A percentile compares a stretch with the other conserved stretches of the same genome.
Evolutionary conservation across 2,329 filamentous ascomycete genomes (phyloP).

Genomic region (Cercospora sp.): DNA sequence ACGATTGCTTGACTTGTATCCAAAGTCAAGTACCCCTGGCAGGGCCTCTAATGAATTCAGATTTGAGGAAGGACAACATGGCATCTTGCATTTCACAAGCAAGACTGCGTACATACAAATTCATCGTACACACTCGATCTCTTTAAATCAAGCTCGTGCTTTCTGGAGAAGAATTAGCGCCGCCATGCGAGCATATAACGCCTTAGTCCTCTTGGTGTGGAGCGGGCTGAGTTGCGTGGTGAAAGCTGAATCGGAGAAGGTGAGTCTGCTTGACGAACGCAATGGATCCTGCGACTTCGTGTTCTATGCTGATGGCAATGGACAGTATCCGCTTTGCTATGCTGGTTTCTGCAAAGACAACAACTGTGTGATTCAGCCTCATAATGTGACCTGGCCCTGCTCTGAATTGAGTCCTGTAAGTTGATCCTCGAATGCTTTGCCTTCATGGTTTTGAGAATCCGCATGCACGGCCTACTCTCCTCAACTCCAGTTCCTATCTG

Average conservation of each 20-base stretch:
- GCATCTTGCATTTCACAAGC: not conserved
- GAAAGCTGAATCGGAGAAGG: not conserved
- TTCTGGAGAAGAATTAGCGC: not conserved
- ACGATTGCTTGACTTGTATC: not conserved
- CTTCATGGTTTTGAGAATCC: not conserved
- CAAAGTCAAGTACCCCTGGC: not conserved
- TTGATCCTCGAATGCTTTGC: not conserved
- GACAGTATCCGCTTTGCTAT: slow-evolving; percentile 5
- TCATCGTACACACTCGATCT: not conserved
- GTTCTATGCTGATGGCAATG: not conserved
- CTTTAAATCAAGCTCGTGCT: not conserved
- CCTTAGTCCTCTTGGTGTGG: not conserved
- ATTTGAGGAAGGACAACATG: not conserved
- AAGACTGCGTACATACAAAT: not conserved
- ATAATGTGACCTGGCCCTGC: not conserved
- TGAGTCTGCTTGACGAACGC: not conserved
- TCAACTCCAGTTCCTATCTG: not conserved
- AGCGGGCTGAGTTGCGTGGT: not conserved
- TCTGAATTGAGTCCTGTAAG: not conserved
- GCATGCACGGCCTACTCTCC: not conserved
- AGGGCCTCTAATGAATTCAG: not conserved
- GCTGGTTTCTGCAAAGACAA: not conserved
- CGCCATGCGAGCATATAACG: not conserved
- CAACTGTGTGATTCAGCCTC: slow-evolving; percentile 1
- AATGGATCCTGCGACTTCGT: not conserved